Conservation (phyloP, 2,329 filamentous ascomycete species). For the Colletotrichum siamense region DNA sequence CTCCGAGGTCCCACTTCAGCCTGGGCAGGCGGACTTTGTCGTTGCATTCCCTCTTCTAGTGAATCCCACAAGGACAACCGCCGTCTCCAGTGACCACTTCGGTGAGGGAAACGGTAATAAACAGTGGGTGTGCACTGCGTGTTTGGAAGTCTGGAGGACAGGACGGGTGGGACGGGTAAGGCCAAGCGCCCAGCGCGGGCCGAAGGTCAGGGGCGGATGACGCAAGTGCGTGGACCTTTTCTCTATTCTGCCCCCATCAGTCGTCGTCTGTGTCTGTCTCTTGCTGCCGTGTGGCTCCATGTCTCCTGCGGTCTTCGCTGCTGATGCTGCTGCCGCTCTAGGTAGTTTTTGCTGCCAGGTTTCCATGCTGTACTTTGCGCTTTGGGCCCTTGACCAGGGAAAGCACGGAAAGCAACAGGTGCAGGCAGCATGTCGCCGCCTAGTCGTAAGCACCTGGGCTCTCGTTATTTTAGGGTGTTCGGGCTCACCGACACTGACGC, state of each 20-base stretch:
- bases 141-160: neutral
- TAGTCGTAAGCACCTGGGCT: neutral
- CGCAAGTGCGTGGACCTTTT: constrained; percentile 20
- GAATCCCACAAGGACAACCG: neutral
- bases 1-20: neutral
- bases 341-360: neutral
- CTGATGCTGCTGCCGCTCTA: neutral
- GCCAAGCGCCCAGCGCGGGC: constrained; percentile 19
- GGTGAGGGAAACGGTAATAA: neutral
- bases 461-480: neutral
- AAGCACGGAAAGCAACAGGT: neutral
- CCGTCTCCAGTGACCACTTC: neutral
- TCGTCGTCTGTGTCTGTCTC: neutral
- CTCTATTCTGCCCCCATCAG: neutral
- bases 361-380: neutral
- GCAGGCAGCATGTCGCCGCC: neutral
- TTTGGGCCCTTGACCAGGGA: neutral
- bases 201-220: constrained; percentile 16
- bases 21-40: neutral
- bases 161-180: constrained; percentile 7
- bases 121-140: neutral
- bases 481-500: neutral
- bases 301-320: neutral
- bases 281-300: neutral
- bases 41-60: neutral